Percentiles rank a stretch among this genome's conserved stretches.
These are phyloP conservation scores for Sechiopsis laciniata DNA, from an alignment of 306 rosid genomes.

Conservation along the genomic window DNA sequence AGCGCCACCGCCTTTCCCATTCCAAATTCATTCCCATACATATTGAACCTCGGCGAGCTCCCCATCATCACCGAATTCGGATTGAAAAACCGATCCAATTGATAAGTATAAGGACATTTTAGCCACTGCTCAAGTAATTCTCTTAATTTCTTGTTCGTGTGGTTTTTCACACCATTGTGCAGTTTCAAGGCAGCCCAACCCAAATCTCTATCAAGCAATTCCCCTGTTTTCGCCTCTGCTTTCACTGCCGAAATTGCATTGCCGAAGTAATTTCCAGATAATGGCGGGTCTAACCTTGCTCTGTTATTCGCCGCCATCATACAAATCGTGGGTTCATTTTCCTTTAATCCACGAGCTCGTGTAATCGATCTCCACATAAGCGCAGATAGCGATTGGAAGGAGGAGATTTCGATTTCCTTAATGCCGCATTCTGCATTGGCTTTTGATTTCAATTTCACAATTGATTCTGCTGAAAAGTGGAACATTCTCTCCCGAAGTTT, in stretches of 20 bases:
- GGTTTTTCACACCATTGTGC: constrained; percentile 34
- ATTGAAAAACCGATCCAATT: constrained; percentile 9
- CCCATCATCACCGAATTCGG: constrained; percentile 30
- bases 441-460: constrained; percentile 48
- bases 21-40: constrained; percentile 36
- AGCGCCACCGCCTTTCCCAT: constrained; percentile 25
- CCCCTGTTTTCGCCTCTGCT: constrained; percentile 25
- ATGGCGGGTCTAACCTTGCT: constrained; percentile 41
- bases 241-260: constrained; percentile 4
- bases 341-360: constrained; percentile 25
- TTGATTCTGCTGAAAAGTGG: constrained; percentile 45
- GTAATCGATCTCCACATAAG: constrained; percentile 52
- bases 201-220: constrained; percentile 30
- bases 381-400: constrained; percentile 55
- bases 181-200: constrained; percentile 62
- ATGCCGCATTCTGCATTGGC: constrained; percentile 40
- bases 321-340: constrained; percentile 31
- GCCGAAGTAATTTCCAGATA: constrained; percentile 47
- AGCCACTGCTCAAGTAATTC: background rate
- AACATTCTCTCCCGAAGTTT: constrained; percentile 45
- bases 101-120: background rate
- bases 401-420: constrained; percentile 38
- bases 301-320: constrained; percentile 34
- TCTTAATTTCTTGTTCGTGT: constrained; percentile 10
- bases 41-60: constrained; percentile 24